These are phyloP conservation scores for Phaeotremella skinneri DNA, from an alignment of 768 basidiomycete species.

Conservation along the genomic window DNA sequence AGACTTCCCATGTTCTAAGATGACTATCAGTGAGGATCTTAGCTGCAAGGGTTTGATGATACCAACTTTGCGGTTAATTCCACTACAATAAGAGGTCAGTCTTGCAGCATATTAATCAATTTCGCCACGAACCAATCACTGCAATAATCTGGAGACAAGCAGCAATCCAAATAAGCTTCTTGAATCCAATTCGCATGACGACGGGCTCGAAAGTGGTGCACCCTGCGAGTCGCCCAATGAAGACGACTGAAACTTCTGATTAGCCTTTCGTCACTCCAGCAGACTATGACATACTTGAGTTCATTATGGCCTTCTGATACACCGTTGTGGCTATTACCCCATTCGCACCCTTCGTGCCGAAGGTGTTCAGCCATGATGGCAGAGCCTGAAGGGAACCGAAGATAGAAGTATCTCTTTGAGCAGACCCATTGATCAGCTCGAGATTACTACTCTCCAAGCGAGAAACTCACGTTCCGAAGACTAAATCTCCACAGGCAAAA, in stretches of 20 bases:
- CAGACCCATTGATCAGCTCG: neutral
- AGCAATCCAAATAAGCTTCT: conserved; percentile 10
- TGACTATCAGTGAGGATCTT: neutral
- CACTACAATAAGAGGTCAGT: neutral
- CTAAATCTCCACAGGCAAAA: conserved; percentile 24
- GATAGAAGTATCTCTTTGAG: conserved; percentile 13
- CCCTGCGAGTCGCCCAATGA: conserved; percentile 17
- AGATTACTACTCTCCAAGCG: neutral
- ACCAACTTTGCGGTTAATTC: conserved; percentile 14
- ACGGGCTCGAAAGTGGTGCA: conserved; percentile 19
- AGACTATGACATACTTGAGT: conserved; percentile 21
- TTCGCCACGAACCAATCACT: conserved; percentile 16
- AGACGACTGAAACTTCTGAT: conserved; percentile 11
- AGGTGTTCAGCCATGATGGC: conserved; percentile 25
- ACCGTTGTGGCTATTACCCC: conserved; percentile 10
- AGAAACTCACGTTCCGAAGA: conserved; percentile 19
- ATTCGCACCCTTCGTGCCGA: conserved; percentile 10
- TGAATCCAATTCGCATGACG: conserved; percentile 22
- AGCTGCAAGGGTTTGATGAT: neutral
- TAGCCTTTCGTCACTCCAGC: neutral
- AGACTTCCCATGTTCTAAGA: conserved; percentile 12
- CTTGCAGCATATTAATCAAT: neutral
- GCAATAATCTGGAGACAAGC: conserved; percentile 19
- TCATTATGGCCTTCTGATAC: conserved; percentile 21
- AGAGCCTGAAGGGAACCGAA: conserved; percentile 30